Conservation (phyloP, 2,329 filamentous ascomycete species). For the Eutypa lata region DNA sequence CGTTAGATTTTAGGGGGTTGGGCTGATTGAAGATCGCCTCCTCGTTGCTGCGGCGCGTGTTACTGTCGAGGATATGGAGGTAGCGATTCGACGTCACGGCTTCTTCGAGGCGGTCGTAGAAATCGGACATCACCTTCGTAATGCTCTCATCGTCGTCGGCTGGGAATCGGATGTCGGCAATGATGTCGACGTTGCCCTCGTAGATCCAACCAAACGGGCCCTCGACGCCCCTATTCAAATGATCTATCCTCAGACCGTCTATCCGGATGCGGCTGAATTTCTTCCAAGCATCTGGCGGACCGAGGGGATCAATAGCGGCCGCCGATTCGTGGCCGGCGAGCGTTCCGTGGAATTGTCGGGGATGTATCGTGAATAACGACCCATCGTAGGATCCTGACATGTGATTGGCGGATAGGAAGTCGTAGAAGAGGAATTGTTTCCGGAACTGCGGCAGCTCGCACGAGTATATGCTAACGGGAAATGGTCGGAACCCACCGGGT, state of each 20-base stretch:
- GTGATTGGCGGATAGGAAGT: conserved; percentile 90
- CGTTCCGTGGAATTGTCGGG: conserved; percentile 81
- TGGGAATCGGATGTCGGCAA: conserved; percentile 93
- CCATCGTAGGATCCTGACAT: conserved; percentile 96
- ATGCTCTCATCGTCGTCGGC: conserved; percentile 84
- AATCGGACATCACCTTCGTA: conserved; percentile 91
- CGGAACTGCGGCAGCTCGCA: conserved; percentile 89
- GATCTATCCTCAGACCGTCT: conserved; percentile 90
- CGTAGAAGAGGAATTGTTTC: conserved; percentile 97
- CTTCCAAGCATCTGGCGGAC: conserved; percentile 78
- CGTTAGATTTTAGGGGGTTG: conserved; percentile 9
- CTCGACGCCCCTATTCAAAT: conserved; percentile 88
- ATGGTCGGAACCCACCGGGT: conserved; percentile 86
- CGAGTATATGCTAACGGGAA: conserved; percentile 91
- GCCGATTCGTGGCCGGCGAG: conserved; percentile 60
- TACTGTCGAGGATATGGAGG: conserved; percentile 53
- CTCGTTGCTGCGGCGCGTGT: conserved; percentile 24
- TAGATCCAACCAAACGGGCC: conserved; percentile 98
- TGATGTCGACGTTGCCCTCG: conserved; percentile 93
- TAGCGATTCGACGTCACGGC: conserved; percentile 79
- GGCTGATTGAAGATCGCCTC: conserved; percentile 19
- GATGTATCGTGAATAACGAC: conserved; percentile 95
- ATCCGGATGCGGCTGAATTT: conserved; percentile 92
- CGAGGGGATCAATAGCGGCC: conserved; percentile 55
- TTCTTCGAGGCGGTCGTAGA: conserved; percentile 94